phyloP scores from a whole-genome alignment of 2,329 filamentous ascomycete species.

The Elsinoe necatrix region DNA sequence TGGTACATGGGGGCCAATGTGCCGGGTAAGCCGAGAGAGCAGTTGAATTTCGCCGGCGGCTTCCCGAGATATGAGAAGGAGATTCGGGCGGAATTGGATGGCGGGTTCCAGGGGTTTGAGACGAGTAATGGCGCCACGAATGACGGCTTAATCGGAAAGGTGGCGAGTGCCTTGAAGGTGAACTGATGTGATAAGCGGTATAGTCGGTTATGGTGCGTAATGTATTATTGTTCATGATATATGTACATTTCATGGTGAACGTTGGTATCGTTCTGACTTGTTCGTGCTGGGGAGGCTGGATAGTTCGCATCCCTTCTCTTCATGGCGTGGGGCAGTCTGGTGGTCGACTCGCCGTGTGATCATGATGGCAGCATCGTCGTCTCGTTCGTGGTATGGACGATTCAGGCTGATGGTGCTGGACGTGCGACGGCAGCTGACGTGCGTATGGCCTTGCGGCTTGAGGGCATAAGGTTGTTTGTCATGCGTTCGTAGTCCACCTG shows the following conservation, averaged over 20 bases:
- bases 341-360: constrained; percentile 6
- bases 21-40: constrained; percentile 39
- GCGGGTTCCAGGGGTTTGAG: constrained; percentile 23
- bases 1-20: constrained; percentile 42
- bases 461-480: not conserved
- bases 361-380: constrained; percentile 5
- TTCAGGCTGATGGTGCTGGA: constrained; percentile 6
- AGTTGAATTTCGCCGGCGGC: constrained; percentile 38
- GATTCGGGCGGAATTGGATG: constrained; percentile 32
- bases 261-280: not conserved
- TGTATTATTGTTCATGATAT: not conserved
- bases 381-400: not conserved
- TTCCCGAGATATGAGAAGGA: constrained; percentile 34
- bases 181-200: not conserved
- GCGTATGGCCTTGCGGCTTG: not conserved
- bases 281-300: not conserved
- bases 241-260: not conserved
- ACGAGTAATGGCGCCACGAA: not conserved
- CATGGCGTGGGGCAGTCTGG: not conserved
- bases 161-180: not conserved
- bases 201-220: not conserved
- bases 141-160: not conserved
- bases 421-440: constrained; percentile 1
- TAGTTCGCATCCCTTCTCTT: not conserved
- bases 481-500: not conserved